phyloP scores from a whole-genome alignment of 768 basidiomycete genomes.

The Ramaria sp. region DNA sequence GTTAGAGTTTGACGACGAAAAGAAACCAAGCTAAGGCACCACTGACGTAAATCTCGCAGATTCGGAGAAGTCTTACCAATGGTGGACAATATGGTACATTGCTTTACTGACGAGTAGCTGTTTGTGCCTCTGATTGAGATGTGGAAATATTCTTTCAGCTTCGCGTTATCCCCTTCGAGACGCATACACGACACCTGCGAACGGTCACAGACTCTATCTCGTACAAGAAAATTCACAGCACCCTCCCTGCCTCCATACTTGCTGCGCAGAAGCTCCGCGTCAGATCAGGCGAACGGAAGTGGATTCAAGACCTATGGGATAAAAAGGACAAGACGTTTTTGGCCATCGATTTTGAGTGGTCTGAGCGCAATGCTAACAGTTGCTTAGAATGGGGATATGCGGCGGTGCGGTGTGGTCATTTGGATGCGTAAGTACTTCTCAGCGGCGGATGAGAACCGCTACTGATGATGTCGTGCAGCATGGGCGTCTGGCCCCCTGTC shows the following conservation, averaged over 20 bases:
- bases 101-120: background rate
- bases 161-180: slow-evolving; percentile 54
- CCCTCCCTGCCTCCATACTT: slow-evolving; percentile 58
- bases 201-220: slow-evolving; percentile 54
- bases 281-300: slow-evolving; percentile 51
- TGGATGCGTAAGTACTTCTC: slow-evolving; percentile 45
- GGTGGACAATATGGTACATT: slow-evolving; percentile 57
- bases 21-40: background rate
- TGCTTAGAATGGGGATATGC: slow-evolving; percentile 79
- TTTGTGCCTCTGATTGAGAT: background rate
- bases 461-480: slow-evolving; percentile 25
- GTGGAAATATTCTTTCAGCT: background rate
- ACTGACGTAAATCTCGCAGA: slow-evolving; percentile 23
- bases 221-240: slow-evolving; percentile 61
- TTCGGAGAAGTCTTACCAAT: slow-evolving; percentile 68
- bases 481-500: slow-evolving; percentile 65
- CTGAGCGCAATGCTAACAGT: slow-evolving; percentile 56
- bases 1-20: slow-evolving; percentile 21
- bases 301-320: slow-evolving; percentile 59
- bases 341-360: slow-evolving; percentile 65
- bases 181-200: slow-evolving; percentile 53
- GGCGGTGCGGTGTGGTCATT: slow-evolving; percentile 59
- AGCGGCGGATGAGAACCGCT: background rate
- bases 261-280: slow-evolving; percentile 56
- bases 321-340: slow-evolving; percentile 63